Evolutionary conservation across 2,329 filamentous ascomycete species (phyloP).

Genomic region (Tetracladium maxilliforme): DNA sequence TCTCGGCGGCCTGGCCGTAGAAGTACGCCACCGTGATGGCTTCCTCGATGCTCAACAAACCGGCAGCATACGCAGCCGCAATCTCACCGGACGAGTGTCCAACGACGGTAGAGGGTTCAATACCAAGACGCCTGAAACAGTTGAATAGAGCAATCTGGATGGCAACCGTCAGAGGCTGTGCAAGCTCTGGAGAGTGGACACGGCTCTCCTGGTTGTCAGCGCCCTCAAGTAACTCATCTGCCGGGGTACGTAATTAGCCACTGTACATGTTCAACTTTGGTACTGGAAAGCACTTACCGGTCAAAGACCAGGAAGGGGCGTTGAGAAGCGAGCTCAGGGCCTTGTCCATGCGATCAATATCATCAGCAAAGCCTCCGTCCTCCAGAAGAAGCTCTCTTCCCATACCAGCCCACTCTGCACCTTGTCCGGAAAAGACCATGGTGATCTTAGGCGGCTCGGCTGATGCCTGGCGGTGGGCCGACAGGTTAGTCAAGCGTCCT

Average conservation of each 20-base stretch:
- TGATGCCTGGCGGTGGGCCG: too few relatives aligned
- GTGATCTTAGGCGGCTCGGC: too few relatives aligned
- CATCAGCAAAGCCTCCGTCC: too few relatives aligned
- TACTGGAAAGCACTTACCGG: too few relatives aligned
- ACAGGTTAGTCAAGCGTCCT: too few relatives aligned
- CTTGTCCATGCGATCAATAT: too few relatives aligned
- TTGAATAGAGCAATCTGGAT: conserved; percentile 17
- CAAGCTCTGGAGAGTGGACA: conserved; percentile 15
- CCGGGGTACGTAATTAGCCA: too few relatives aligned
- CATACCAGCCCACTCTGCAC: conserved; percentile 13
- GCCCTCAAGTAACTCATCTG: too few relatives aligned
- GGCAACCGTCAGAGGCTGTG: conserved; percentile 16
- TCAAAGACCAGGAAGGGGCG: too few relatives aligned
- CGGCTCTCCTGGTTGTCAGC: too few relatives aligned
- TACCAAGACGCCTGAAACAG: conserved; percentile 9
- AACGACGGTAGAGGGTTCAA: conserved; percentile 9
- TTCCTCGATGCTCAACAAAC: conserved; percentile 6
- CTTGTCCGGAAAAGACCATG: conserved; percentile 14
- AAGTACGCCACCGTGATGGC: conserved; percentile 13
- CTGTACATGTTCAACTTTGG: too few relatives aligned
- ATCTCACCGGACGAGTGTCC: conserved; percentile 9
- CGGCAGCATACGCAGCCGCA: conserved; percentile 12
- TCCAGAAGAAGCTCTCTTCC: conserved; percentile 12
- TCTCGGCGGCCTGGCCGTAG: conserved; percentile 14
- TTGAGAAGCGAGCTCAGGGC: too few relatives aligned